phyloP scores from a whole-genome alignment of 2,329 filamentous ascomycete species.

The Beauveria medogensis region DNA sequence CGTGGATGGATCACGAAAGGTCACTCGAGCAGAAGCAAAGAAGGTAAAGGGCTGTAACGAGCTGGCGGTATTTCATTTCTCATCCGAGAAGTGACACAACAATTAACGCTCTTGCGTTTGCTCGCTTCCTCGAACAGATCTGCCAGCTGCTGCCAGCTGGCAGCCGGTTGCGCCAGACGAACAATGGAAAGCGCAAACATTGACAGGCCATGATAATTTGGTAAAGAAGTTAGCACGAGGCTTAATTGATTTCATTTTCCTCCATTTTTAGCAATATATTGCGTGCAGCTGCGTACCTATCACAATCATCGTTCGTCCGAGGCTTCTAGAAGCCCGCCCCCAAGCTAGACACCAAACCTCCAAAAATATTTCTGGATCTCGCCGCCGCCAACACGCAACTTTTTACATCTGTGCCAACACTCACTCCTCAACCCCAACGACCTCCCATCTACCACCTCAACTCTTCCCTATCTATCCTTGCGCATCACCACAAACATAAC shows the following conservation, averaged over 20 bases:
- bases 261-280: too few species aligned
- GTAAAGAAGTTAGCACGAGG: not conserved
- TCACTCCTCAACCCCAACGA: not conserved
- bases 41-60: not conserved
- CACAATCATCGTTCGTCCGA: not conserved
- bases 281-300: too few species aligned
- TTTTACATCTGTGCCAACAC: not conserved
- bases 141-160: constrained; percentile 6
- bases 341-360: not conserved
- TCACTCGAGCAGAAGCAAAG: not conserved
- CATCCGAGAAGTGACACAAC: not conserved
- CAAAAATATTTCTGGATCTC: constrained; percentile 8
- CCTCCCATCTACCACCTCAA: not conserved
- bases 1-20: not conserved
- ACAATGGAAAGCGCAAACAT: constrained; percentile 5
- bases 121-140: not conserved
- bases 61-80: not conserved
- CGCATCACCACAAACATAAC: constrained; percentile 3
- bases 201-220: not conserved
- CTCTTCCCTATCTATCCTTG: not conserved
- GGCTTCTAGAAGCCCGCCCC: not conserved
- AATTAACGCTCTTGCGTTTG: constrained; percentile 4
- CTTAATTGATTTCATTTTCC: not conserved
- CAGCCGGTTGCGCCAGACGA: not conserved
- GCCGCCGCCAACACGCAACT: not conserved